phyloP scores from a whole-genome alignment of 2,329 filamentous ascomycete species.

The Onygena corvina region DNA sequence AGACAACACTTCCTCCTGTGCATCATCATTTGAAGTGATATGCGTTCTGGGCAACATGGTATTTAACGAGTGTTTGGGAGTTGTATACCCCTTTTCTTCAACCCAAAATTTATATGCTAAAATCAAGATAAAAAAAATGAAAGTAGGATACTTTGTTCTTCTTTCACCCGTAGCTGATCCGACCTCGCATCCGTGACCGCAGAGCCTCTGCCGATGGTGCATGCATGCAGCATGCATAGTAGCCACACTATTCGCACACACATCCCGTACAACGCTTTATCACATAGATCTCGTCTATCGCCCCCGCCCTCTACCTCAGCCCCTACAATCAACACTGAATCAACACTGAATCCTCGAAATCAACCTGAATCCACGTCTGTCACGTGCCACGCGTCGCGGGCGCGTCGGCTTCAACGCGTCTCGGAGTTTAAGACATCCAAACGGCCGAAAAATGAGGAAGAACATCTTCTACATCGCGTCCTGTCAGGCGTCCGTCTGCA shows the following conservation, averaged over 20 bases:
- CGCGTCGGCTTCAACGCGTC: neutral
- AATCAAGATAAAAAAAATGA: slow-evolving; percentile 2
- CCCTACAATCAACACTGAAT: no score
- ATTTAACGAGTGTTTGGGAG: neutral
- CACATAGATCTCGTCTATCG: no score
- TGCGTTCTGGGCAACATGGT: neutral
- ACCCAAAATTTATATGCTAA: neutral
- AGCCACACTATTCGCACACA: no score
- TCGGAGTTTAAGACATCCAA: neutral
- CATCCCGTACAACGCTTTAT: no score
- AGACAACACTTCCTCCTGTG: neutral
- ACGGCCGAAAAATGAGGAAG: neutral
- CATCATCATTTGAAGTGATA: neutral
- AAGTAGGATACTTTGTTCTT: slow-evolving; percentile 6
- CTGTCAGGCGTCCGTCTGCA: neutral
- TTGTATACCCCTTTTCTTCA: neutral
- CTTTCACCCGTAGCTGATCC: neutral
- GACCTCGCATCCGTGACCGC: no score
- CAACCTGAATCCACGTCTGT: no score
- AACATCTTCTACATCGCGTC: neutral
- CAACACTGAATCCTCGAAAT: no score
- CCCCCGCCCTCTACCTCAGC: no score
- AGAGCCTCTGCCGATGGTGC: no score
- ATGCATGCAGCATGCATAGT: no score
- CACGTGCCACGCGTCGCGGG: slow-evolving; percentile 1